Evolutionary conservation across 768 basidiomycete genomes (phyloP), one percentile per base, ranked within the genome.

Genomic region (Phanerochaete sordida): DNA sequence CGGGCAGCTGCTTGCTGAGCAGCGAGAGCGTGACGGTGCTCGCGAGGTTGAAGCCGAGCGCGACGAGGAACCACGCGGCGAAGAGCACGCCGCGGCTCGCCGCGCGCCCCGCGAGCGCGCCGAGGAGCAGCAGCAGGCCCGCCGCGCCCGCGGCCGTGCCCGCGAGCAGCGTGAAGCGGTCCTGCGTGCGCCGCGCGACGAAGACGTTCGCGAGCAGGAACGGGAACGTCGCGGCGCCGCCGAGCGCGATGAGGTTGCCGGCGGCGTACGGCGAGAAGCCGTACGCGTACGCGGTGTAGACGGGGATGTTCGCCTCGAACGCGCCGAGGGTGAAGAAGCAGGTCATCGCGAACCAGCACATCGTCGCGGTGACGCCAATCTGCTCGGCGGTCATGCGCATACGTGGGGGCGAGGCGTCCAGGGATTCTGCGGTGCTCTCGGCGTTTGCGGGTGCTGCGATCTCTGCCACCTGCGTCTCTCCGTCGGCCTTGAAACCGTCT

Each of bases 341-440:
- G 21, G 83, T 77, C 82, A 86, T 86, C 48, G 85, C 79, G 65
- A 82, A 84, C 81, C 85, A 88, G 69, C 85, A 88, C 83, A 88
- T 86, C 67, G 81, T 85, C 43, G 77, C 63, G 23, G 81, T 75
- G 58, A 84, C 81, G 24, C 82, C 83, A 79, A 81, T 82, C 60
- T 83, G 80, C 1, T 55, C 58, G 6, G 33, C 37, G 28, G 62
- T 59, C 65, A 67, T 52, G 52, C 61, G n/a, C 57, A 3, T 56
- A 16, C 24, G 21, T 37, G 15, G 5, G 3, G 47, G 15, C 19
- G 30, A 13, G 50, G 8, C 33, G 16, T 16, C 28, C 16, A 51
- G 50, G 50, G 31, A 31, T n/a, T 39, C 48, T 51, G 44, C 23
- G n/a, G 37, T 15, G 28, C 30, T 56, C 16, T 61, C 61, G 19